These are phyloP conservation scores for Phyllosticta paracitricarpa DNA, from an alignment of 2,329 filamentous ascomycete species.

Conservation along the genomic window DNA sequence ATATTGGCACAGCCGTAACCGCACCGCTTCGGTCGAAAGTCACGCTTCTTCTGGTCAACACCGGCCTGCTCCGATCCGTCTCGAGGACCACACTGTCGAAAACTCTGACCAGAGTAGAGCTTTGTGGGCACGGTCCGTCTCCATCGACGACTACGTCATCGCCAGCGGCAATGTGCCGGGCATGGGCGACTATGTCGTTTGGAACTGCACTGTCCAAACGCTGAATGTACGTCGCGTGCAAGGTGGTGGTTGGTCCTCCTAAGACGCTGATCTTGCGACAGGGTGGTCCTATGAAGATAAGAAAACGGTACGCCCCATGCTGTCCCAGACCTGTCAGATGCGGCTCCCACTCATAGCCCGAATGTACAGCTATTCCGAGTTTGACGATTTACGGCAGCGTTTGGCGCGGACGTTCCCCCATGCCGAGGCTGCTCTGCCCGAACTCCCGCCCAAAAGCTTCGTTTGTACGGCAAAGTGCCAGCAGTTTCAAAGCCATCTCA, in stretches of 20 bases:
- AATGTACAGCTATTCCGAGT: conserved; percentile 71
- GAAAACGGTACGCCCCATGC: conserved; percentile 41
- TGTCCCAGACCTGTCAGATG: background rate
- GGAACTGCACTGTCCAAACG: conserved; percentile 82
- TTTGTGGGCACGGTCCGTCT: conserved; percentile 53
- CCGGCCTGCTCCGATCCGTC: conserved; percentile 40
- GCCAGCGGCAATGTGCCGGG: conserved; percentile 47
- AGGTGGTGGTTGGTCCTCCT: conserved; percentile 1
- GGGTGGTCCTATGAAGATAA: conserved; percentile 48
- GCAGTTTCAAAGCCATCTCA: background rate
- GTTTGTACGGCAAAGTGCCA: conserved; percentile 51
- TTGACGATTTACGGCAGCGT: conserved; percentile 67
- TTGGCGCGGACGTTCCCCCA: conserved; percentile 74
- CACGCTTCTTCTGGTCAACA: conserved; percentile 20
- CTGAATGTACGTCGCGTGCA: conserved; percentile 52
- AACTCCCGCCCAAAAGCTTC: conserved; percentile 80
- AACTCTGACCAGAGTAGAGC: conserved; percentile 44
- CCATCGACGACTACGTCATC: conserved; percentile 52
- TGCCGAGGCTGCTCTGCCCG: conserved; percentile 77
- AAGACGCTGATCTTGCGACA: conserved; percentile 17
- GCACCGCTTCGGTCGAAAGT: conserved; percentile 24
- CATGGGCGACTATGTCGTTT: conserved; percentile 87
- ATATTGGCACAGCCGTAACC: conserved; percentile 37
- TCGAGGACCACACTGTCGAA: conserved; percentile 56
- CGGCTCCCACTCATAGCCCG: background rate